Evolutionary conservation across 345 rosid species (phyloP), one percentile per base, ranked within the genome.

Genomic region (Acer campestre): DNA sequence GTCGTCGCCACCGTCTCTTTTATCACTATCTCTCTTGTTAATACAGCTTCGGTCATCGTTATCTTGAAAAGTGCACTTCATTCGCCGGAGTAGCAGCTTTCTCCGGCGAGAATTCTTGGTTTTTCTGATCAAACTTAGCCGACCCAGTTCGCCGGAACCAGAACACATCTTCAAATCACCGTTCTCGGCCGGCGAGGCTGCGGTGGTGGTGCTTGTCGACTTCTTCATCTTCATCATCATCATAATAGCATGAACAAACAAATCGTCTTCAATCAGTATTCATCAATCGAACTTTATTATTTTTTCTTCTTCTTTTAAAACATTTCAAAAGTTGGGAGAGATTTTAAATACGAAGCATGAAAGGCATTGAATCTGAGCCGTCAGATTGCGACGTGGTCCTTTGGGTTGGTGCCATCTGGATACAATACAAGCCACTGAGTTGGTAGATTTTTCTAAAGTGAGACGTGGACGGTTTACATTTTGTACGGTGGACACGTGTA

Each of bases 371-470:
- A 80, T 82, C 71, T 3, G 0, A 35, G 70, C 87, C 82, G 82
- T 77, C 23, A 64, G 76, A 63, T 18, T 35, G 7, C 3, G 35
- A 25, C 3, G 14, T 13, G 70, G 72, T 70, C 76, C 68, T 53
- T 35, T 68, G 9, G 58, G 67, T 18, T 20, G 51, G 42, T 58
- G 91, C 86, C 94, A 88, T 87, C 67, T 80, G 90, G 82, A 71
- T 2, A 20, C 27, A 42, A 12, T 51, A 0, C 22, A 29, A 7
- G 59, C 81, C 72, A 68, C 81, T 14, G 42, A 23, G 3, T 70
- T 58, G 78, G 23, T 59, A 59, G 80, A 76, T 76, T 77, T 78
- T 84, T 64, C 46, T 44, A 20, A 35, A 25, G 4, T 10, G 73
- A 71, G 78, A 84, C 84, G 87, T 80, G 86, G 86, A 80, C 81